Conservation (phyloP, 2,329 filamentous ascomycete genomes). For the Colletotrichum sp. region DNA sequence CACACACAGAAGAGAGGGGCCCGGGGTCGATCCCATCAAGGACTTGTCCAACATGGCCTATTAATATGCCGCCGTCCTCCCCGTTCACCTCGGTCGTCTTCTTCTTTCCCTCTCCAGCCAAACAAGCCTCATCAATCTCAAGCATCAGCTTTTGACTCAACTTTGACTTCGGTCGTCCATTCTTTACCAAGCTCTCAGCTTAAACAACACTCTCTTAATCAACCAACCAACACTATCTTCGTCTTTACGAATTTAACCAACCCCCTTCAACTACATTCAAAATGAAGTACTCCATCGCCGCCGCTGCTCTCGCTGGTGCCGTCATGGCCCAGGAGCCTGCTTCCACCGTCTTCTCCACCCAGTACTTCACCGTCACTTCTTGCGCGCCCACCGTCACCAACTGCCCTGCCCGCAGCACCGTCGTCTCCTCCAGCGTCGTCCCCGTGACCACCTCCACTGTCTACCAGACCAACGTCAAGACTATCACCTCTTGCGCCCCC, state of each 20-base stretch:
- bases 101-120: slow-evolving; percentile 44
- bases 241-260: slow-evolving; percentile 33
- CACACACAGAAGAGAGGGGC: slow-evolving; percentile 14
- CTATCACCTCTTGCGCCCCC: slow-evolving; percentile 66
- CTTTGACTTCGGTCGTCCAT: slow-evolving; percentile 64
- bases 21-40: slow-evolving; percentile 1
- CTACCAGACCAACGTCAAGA: slow-evolving; percentile 63
- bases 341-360: slow-evolving; percentile 60
- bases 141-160: slow-evolving; percentile 44
- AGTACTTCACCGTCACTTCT: slow-evolving; percentile 60
- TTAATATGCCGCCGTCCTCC: slow-evolving; percentile 52
- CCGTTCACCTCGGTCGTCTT: slow-evolving; percentile 24
- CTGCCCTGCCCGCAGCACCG: slow-evolving; percentile 47
- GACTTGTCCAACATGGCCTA: slow-evolving; percentile 33
- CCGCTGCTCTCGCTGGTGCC: slow-evolving; percentile 53
- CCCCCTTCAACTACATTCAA: slow-evolving; percentile 45
- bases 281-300: slow-evolving; percentile 65
- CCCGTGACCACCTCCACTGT: slow-evolving; percentile 51
- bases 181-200: slow-evolving; percentile 49
- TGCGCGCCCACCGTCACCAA: slow-evolving; percentile 56
- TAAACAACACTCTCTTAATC: slow-evolving; percentile 33
- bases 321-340: slow-evolving; percentile 37
- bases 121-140: slow-evolving; percentile 44
- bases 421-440: slow-evolving; percentile 43
- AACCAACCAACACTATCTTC: slow-evolving; percentile 25